phyloP scores from a whole-genome alignment of 2,329 filamentous ascomycete genomes.

The Myotisia sp. region DNA sequence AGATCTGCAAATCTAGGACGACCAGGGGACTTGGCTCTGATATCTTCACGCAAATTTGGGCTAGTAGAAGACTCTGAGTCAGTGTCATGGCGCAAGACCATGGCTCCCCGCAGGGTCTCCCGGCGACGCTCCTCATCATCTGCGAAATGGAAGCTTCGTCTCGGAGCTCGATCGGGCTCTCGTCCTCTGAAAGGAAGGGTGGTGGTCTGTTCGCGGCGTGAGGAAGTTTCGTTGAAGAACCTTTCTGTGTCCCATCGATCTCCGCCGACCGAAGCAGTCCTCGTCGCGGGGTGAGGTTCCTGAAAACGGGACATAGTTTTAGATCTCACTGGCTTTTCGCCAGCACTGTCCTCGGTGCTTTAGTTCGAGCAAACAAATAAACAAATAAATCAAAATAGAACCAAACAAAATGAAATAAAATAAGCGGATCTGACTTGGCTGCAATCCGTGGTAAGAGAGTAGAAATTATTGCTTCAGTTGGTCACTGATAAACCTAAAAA shows the following conservation, averaged over 20 bases:
- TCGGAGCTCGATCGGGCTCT: constrained; percentile 20
- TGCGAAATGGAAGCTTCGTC: no score
- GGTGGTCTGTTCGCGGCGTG: constrained; percentile 17
- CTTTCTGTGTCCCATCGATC: constrained; percentile 29
- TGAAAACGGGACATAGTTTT: no score
- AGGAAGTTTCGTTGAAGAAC: constrained; percentile 31
- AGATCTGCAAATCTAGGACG: constrained; percentile 3
- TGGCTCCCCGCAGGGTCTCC: not conserved
- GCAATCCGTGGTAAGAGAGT: no score
- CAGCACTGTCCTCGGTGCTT: no score
- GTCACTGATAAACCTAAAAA: no score
- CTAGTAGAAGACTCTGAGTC: constrained; percentile 8
- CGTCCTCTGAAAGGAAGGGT: constrained; percentile 4
- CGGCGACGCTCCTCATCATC: constrained; percentile 1
- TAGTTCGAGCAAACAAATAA: no score
- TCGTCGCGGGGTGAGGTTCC: not conserved
- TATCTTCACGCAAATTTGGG: constrained; percentile 18
- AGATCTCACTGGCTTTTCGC: no score
- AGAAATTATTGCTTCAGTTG: no score
- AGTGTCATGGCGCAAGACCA: not conserved
- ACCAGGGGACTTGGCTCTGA: not conserved
- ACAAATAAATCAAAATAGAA: no score
- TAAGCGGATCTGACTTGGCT: no score
- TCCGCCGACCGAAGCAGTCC: constrained; percentile 9
- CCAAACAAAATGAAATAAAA: no score